Base-by-base conservation (phyloP, 2,329 filamentous ascomycete species). In the Hymenoscyphus salicellus region DNA sequence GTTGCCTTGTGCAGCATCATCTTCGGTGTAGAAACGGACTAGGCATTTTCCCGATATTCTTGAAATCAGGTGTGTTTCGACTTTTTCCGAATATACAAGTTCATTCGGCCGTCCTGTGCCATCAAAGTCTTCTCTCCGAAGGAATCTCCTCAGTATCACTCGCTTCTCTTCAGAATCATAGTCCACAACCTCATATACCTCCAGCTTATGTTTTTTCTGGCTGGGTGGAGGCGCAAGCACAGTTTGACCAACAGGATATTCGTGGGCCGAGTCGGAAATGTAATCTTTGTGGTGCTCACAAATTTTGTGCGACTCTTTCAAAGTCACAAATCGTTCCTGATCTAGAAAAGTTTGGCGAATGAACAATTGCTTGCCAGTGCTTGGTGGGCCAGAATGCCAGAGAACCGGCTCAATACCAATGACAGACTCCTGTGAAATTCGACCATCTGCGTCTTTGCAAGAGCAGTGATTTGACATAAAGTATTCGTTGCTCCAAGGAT, bases 401-500 rank as follows among this genome's bases (percentile, higher is more conserved):
- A 84, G 80, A 0, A 93, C 82, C 0, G 80, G 68, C 49, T 89
- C 83, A 1, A 83, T 83, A 0, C 80, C 81, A 0, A 86, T 71
- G 0, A 93, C 79, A 38, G 91, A 82, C 0, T 82, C 75, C 0
- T 82, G 80, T 0, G 79, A 69, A 2, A 91, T 79, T 32, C 81
- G 80, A 0, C 5, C 17, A 0, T 63, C 64, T 0, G 52, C 57
- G 67, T 63, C 64, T 0, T 55, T 57, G 67, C 91, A 95, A 0
- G 88, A 89, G 76, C 92, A 94, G 65, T 93, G 86, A 60, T 92
- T 85, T 0, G 88, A 91, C 0, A 94, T 76, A 66, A 95, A 95
- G 0, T 95, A 76, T 75, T 96, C 91, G 60, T 93, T 90, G 0
- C 77, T 67, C 75, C 86, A 88, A 0, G 89, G 88, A 69, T 94